Percentiles rank a stretch among this genome's conserved stretches.
phyloP scores from a whole-genome alignment of 2,329 filamentous ascomycete species.

The Ceratocystis smalleyi region DNA sequence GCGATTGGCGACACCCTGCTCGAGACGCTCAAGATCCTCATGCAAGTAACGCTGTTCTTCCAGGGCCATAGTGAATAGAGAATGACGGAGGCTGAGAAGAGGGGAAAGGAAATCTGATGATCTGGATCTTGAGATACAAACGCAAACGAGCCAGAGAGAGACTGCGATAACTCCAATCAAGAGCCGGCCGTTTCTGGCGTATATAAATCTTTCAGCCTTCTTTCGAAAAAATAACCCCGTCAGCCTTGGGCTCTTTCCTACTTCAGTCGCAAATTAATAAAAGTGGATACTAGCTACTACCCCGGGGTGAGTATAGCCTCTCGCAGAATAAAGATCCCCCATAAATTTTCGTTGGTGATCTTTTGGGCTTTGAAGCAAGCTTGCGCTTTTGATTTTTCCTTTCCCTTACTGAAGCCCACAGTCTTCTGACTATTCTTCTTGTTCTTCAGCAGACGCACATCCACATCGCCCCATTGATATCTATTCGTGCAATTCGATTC shows the following conservation, averaged over 20 bases:
- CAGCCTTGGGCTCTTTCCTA: slow-evolving; percentile 10
- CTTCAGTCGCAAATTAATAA: neutral
- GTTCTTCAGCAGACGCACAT: neutral
- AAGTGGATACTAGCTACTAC: neutral
- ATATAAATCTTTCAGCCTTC: slow-evolving; percentile 12
- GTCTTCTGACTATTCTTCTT: neutral
- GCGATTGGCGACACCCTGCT: slow-evolving; percentile 84
- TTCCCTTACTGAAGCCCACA: neutral
- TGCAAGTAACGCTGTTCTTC: slow-evolving; percentile 91
- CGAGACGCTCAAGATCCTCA: slow-evolving; percentile 89
- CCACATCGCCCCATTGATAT: slow-evolving; percentile 22
- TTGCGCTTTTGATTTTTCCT: neutral
- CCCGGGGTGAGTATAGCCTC: slow-evolving; percentile 3
- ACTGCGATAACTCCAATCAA: neutral
- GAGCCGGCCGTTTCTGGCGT: neutral
- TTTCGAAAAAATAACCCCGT: slow-evolving; percentile 1
- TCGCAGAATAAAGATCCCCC: neutral
- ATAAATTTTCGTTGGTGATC: neutral
- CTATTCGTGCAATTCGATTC: too few relatives aligned
- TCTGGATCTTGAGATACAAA: neutral
- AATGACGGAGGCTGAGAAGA: neutral
- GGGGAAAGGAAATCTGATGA: neutral
- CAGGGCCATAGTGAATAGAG: slow-evolving; percentile 46
- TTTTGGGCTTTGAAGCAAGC: neutral
- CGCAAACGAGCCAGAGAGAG: neutral